Evolutionary conservation across 2,329 filamentous ascomycete genomes (phyloP).

Genomic region (Hypomyces perniciosus): DNA sequence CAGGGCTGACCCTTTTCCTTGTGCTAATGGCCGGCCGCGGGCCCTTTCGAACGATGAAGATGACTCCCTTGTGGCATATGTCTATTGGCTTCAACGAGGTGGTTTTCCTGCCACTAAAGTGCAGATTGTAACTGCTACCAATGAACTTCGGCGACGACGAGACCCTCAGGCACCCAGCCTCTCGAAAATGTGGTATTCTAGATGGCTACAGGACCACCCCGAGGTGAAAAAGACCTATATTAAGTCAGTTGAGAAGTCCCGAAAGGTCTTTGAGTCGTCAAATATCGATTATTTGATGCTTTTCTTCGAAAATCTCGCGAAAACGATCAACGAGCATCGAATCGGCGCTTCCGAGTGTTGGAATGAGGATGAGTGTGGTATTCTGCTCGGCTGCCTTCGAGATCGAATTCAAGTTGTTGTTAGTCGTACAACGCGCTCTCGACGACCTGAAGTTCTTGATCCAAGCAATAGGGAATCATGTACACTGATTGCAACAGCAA

Average conservation of each 20-base stretch:
- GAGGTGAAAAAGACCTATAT: not conserved
- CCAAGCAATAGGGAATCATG: not conserved
- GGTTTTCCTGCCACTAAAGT: not conserved
- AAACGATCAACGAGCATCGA: not conserved
- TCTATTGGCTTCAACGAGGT: not conserved
- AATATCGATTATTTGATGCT: not conserved
- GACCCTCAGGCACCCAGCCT: not conserved
- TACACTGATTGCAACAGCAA: not conserved
- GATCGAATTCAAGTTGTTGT: not conserved
- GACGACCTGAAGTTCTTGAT: not conserved
- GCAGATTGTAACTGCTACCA: not conserved
- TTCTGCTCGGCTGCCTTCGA: not conserved
- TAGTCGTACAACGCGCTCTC: not conserved
- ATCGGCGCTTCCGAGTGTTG: not conserved
- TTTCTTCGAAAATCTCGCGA: not conserved
- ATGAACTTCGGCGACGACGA: not conserved
- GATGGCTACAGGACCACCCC: not conserved
- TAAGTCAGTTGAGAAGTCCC: not conserved
- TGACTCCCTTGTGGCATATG: not conserved
- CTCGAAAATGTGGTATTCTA: not conserved
- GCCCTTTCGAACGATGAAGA: too few species aligned
- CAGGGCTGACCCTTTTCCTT: too few species aligned
- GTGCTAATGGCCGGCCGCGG: too few species aligned
- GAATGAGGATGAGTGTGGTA: not conserved
- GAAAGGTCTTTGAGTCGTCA: not conserved